Percentiles rank a stretch among this genome's conserved stretches.
Evolutionary conservation across 495 filamentous ascomycete species (phyloP).

Genomic region (Podospora pseudocomata): DNA sequence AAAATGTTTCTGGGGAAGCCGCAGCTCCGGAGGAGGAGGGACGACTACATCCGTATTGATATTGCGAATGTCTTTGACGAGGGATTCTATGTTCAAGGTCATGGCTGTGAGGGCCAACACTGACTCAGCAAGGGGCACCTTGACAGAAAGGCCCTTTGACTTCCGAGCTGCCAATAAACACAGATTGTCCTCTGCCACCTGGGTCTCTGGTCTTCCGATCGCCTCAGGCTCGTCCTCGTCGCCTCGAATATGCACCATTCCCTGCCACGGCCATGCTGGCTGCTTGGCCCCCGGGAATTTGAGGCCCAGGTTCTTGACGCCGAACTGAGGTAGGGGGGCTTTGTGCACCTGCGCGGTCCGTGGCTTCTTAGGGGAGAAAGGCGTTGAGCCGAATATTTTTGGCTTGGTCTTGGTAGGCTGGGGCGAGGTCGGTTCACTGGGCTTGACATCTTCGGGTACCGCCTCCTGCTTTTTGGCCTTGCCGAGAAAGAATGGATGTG

Average conservation of each 20-base stretch:
- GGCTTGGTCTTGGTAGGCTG: constrained; percentile 16
- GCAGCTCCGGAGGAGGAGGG: constrained; percentile 39
- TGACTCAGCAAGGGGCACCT: constrained; percentile 43
- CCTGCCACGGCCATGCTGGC: constrained; percentile 68
- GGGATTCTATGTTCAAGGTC: constrained; percentile 31
- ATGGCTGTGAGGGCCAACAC: constrained; percentile 36
- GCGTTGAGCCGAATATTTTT: constrained; percentile 36
- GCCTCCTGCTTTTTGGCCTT: constrained; percentile 33
- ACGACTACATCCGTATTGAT: constrained; percentile 38
- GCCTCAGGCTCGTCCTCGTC: constrained; percentile 9
- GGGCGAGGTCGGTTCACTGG: constrained; percentile 11
- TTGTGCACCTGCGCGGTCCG: constrained; percentile 13
- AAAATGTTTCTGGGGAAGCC: constrained; percentile 46
- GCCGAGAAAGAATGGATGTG: constrained; percentile 77
- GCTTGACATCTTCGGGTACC: constrained; percentile 19
- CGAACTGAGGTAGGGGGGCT: constrained; percentile 28
- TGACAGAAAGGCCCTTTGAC: constrained; percentile 47
- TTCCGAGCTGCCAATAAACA: constrained; percentile 36
- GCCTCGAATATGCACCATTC: constrained; percentile 57
- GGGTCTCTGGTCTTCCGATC: not conserved
- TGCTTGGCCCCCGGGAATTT: constrained; percentile 59
- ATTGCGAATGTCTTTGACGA: constrained; percentile 27
- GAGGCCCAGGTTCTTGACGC: constrained; percentile 34
- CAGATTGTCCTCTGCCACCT: not conserved
- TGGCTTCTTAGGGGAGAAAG: constrained; percentile 32